phyloP scores from a whole-genome alignment of 305 asterid species.

The Petunia hybrid region DNA sequence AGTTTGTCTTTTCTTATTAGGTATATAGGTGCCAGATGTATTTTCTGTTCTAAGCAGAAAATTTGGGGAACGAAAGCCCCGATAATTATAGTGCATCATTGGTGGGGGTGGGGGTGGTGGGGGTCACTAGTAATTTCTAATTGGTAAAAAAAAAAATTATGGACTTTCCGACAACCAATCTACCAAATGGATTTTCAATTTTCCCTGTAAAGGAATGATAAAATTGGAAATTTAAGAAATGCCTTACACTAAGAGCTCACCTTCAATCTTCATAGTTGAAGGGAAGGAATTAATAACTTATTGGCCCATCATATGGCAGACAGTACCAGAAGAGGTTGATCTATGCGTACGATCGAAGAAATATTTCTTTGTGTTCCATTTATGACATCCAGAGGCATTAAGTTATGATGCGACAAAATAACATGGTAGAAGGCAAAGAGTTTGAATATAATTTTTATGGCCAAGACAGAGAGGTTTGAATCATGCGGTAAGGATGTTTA shows the following conservation, averaged over 20 bases:
- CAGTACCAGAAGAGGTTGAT: neutral
- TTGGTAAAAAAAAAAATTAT: neutral
- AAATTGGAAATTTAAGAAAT: constrained; percentile 20
- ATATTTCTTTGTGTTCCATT: neutral
- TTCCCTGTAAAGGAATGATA: neutral
- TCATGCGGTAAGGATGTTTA: neutral
- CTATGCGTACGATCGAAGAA: neutral
- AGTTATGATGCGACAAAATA: constrained; percentile 20
- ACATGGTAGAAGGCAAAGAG: neutral
- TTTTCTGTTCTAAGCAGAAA: too few species aligned
- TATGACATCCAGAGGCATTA: neutral
- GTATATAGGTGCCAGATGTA: too few species aligned
- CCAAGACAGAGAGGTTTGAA: neutral
- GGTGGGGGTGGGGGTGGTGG: neutral
- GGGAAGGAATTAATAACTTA: neutral
- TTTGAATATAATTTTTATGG: constrained; percentile 15
- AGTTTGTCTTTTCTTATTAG: too few species aligned
- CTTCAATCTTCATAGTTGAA: neutral
- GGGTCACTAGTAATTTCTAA: neutral
- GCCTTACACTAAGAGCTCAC: neutral
- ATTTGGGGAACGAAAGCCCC: too few species aligned
- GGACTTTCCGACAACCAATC: neutral
- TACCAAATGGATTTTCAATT: neutral
- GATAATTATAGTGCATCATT: neutral
- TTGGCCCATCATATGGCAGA: neutral